These are phyloP conservation scores for Adansonia digitata DNA, from an alignment of 345 rosid species.

Conservation along the genomic window DNA sequence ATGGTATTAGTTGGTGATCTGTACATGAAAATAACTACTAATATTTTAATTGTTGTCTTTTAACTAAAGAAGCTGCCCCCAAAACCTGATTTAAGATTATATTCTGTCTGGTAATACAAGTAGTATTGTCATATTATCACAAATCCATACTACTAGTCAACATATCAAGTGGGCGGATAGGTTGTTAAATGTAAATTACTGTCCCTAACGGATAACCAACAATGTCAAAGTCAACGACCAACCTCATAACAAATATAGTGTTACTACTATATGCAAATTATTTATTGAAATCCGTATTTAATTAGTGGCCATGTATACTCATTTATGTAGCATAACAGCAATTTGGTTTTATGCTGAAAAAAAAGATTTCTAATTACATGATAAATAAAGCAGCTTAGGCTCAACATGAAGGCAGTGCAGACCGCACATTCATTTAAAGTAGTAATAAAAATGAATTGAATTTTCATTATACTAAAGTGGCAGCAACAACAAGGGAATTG, in stretches of 20 bases:
- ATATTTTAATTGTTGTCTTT: background rate
- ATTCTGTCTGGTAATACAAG: background rate
- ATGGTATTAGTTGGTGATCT: too few relatives aligned
- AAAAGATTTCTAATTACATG: background rate
- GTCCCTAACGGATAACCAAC: background rate
- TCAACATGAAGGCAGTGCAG: too few relatives aligned
- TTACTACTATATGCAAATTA: background rate
- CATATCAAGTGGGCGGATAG: background rate
- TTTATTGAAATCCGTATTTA: background rate
- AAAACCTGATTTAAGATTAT: background rate
- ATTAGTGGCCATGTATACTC: background rate
- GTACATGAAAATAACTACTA: background rate
- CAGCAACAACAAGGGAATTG: constrained; percentile 6
- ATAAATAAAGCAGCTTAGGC: background rate
- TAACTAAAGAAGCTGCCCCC: background rate
- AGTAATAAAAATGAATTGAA: background rate
- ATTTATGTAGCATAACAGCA: background rate
- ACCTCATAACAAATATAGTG: too few relatives aligned
- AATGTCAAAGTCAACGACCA: background rate
- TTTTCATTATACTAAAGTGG: background rate
- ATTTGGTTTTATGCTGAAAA: background rate
- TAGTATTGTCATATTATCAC: constrained; percentile 1
- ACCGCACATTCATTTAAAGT: background rate
- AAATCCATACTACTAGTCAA: background rate
- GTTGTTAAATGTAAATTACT: background rate